Evolutionary conservation across 495 filamentous ascomycete genomes (phyloP), one percentile per base, ranked within the genome.

Genomic region (Penicillium argentinense): DNA sequence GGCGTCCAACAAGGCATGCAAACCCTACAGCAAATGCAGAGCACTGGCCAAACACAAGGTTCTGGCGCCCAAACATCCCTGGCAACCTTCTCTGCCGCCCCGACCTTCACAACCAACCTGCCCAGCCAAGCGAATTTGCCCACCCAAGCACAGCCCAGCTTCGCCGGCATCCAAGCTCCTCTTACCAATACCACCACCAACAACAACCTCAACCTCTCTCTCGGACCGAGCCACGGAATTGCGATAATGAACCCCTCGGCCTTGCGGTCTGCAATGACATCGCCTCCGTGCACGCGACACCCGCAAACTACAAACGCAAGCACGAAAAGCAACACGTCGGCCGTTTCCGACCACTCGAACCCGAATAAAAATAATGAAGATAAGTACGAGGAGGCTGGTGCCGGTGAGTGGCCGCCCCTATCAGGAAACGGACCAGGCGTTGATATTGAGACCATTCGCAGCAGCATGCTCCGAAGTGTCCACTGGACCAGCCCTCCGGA

Each of bases 401-500:
- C 29, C 13, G 33, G 33, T 36, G 33, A 36, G 33, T 36, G 16
- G 12, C 16, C 17, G 9, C n/a, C 9, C 7, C 33, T 12, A 16
- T 17, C 5, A 7, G 30, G 17, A 33, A 14, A 8, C n/a, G 33
- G 33, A 8, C 17, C 33, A 0, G 33, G 33, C 16, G 17, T 21
- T 21, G 33, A 36, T 19, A 36, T 36, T 36, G 33, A 36, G 33
- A 19, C 33, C 9, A 36, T 36, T 21, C 41, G 48, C 6, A 24
- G 26, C 7, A 36, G 33, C 1, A 51, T 51, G 48, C 36, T 51
- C n/a, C 48, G 34, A 7, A 41, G 41, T 4, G 48, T 51, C 3
- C 48, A 51, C 14, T 42, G 41, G 19, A 22, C 16, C 19, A 14
- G n/a, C n/a, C n/a, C 4, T 21, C n/a, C 33, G 21, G 4, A 19